Conservation (phyloP, 108 stramenopile species). For the Nannochloropsis salina region DNA sequence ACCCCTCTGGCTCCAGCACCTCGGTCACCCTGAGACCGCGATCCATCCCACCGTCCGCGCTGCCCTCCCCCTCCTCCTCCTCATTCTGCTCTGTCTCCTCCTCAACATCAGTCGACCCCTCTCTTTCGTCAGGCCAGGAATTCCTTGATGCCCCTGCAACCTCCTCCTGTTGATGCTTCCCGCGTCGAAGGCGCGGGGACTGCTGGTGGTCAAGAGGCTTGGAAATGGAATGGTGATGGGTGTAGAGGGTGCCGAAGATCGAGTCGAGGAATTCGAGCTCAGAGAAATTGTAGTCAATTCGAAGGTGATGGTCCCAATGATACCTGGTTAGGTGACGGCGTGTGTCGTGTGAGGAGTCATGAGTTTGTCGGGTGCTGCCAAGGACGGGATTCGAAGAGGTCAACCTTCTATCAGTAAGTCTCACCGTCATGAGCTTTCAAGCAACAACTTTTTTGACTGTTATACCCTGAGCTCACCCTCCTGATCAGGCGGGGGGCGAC, state of each 20-base stretch:
- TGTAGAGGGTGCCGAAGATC: background rate
- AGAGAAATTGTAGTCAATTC: slow-evolving; percentile 7
- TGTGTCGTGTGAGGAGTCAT: no score
- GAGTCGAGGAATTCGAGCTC: slow-evolving; percentile 3
- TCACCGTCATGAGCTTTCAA: no score
- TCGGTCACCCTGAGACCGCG: background rate
- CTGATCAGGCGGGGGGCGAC: no score
- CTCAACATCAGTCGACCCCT: no score
- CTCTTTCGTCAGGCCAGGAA: no score
- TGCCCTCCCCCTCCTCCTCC: background rate
- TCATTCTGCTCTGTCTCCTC: background rate
- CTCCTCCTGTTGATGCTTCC: background rate
- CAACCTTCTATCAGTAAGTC: no score
- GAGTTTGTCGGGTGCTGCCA: no score
- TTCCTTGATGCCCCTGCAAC: no score
- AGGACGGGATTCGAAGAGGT: no score
- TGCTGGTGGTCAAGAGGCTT: background rate
- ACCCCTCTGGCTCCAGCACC: background rate
- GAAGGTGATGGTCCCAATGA: slow-evolving; percentile 7
- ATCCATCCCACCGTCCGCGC: no score
- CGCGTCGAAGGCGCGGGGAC: background rate
- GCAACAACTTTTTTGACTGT: no score
- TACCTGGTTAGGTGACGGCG: background rate
- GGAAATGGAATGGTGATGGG: background rate
- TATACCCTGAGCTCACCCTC: no score